Conservation (phyloP, 768 basidiomycete species). For the Rhizopogon vesiculosus region DNA sequence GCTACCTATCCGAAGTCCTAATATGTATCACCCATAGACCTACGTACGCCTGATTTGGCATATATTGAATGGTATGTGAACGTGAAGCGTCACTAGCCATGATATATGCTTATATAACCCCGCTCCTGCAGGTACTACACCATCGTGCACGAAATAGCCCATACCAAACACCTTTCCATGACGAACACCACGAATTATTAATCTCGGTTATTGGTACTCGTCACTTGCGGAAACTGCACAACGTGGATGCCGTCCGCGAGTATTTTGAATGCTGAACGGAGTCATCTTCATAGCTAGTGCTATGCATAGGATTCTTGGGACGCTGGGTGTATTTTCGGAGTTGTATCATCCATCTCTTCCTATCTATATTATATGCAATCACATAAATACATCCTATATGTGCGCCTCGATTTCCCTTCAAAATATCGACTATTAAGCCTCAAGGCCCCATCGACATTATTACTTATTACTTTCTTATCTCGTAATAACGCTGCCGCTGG, state of each 20-base stretch:
- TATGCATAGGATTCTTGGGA: neutral
- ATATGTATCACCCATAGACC: neutral
- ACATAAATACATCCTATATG: too few relatives aligned
- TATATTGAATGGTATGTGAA: neutral
- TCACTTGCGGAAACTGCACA: neutral
- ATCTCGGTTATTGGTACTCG: conserved; percentile 3
- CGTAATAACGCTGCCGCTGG: too few relatives aligned
- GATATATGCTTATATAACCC: neutral
- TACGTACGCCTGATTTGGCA: neutral
- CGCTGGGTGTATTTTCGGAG: neutral
- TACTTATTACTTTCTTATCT: too few relatives aligned
- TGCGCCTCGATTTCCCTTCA: too few relatives aligned
- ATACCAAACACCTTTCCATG: conserved; percentile 18
- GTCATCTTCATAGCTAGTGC: neutral
- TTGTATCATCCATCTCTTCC: neutral
- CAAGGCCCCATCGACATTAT: too few relatives aligned
- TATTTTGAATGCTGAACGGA: neutral
- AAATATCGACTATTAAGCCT: too few relatives aligned
- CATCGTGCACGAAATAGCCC: conserved; percentile 22
- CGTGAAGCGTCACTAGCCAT: neutral
- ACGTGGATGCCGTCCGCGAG: neutral
- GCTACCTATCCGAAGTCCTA: neutral
- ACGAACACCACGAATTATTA: conserved; percentile 20
- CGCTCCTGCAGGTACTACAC: conserved; percentile 19
- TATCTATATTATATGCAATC: neutral